Evolutionary conservation across 352 stramenopile species (phyloP).

Genomic region (Phytophthora fragariaefolia): DNA sequence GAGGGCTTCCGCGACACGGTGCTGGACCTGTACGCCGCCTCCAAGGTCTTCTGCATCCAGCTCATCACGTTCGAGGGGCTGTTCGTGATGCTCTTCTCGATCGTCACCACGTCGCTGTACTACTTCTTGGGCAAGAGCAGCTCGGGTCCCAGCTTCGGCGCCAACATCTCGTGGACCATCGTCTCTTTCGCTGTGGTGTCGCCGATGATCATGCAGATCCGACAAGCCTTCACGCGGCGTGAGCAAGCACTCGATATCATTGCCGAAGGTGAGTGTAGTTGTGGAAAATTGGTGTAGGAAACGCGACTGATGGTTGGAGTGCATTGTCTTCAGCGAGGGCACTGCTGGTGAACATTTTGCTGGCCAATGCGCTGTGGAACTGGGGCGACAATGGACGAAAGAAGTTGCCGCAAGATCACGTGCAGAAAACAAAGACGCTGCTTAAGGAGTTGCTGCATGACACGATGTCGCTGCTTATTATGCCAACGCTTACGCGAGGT

Average conservation of each 20-base stretch:
- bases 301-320: too few species aligned
- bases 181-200: conserved; percentile 83
- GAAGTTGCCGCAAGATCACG: conserved; percentile 60
- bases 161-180: conserved; percentile 89
- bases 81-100: conserved; percentile 68
- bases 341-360: conserved; percentile 73
- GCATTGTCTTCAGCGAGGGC: conserved; percentile 54
- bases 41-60: conserved; percentile 78
- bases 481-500: conserved; percentile 75
- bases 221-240: conserved; percentile 75
- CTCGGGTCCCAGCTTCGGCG: conserved; percentile 54
- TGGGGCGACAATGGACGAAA: conserved; percentile 72
- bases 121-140: conserved; percentile 63
- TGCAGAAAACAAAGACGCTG: conserved; percentile 63
- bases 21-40: conserved; percentile 81
- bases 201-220: conserved; percentile 91
- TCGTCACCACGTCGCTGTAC: conserved; percentile 71
- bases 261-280: conserved; percentile 61
- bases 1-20: conserved; percentile 65
- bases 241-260: conserved; percentile 76
- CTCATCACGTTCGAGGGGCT: conserved; percentile 82
- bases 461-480: conserved; percentile 55
- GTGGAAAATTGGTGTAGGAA: too few species aligned
- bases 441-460: conserved; percentile 55
- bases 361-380: conserved; percentile 85